These are phyloP conservation scores for Stephania yunnanensis DNA, from an alignment of 164 flowering plant genomes.

Conservation along the genomic window DNA sequence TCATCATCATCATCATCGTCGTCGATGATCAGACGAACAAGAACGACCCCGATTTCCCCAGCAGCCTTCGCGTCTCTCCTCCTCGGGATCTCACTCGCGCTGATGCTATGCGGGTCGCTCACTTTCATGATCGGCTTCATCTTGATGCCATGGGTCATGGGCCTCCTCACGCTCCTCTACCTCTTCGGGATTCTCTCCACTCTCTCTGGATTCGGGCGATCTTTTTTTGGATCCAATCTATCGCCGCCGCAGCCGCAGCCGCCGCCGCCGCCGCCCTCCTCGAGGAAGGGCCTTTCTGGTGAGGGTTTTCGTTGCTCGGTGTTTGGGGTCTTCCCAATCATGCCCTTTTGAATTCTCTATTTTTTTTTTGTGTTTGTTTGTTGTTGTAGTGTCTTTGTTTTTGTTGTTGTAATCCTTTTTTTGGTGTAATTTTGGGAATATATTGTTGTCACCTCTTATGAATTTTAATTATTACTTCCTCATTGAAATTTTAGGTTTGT, in stretches of 20 bases:
- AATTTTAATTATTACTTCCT: no score
- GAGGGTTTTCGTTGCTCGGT: conserved; percentile 18
- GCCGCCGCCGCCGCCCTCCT: conserved; percentile 2
- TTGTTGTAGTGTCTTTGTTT: neutral
- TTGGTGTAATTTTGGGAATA: neutral
- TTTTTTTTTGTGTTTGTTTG: neutral
- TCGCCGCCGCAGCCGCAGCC: neutral
- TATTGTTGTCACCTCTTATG: no score
- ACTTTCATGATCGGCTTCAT: conserved; percentile 88
- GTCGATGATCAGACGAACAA: conserved; percentile 3
- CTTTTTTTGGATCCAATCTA: conserved; percentile 23
- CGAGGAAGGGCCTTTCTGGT: conserved; percentile 16
- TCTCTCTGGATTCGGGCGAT: conserved; percentile 57
- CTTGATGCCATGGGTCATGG: conserved; percentile 96
- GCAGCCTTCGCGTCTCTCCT: conserved; percentile 80
- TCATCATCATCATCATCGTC: conserved; percentile 13
- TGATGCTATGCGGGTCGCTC: conserved; percentile 95
- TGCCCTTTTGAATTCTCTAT: conserved; percentile 8
- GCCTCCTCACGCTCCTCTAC: conserved; percentile 64
- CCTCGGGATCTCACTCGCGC: conserved; percentile 70
- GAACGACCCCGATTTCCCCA: conserved; percentile 50
- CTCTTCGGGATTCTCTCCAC: conserved; percentile 64
- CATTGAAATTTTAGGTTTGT: no score
- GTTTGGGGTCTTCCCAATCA: conserved; percentile 16
- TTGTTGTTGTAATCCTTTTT: conserved; percentile 5